These are phyloP conservation scores for Themeda triandra DNA, from an alignment of 176 grass and related monocot genomes.

Conservation along the genomic window DNA sequence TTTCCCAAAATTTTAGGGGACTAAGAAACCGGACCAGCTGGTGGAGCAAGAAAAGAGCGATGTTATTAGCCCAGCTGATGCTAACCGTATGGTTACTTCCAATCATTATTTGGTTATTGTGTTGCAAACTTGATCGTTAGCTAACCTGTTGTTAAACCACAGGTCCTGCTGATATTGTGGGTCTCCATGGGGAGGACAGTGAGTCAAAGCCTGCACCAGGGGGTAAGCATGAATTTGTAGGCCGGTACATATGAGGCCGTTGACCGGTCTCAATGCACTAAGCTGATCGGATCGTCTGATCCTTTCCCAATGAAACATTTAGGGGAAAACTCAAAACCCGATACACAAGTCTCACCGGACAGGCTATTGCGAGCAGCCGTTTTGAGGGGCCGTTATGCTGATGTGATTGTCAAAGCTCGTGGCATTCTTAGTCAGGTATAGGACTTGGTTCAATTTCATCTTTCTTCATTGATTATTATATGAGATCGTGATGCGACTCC, in stretches of 20 bases:
- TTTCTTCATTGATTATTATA: neutral
- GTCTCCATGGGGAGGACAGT: conserved; percentile 48
- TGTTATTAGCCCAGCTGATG: conserved; percentile 63
- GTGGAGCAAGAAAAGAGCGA: conserved; percentile 86
- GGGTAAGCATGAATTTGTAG: conserved; percentile 87
- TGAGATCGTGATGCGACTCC: neutral
- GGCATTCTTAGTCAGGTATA: conserved; percentile 76
- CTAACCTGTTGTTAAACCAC: conserved; percentile 21
- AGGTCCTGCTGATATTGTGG: conserved; percentile 49
- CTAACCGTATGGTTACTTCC: conserved; percentile 33
- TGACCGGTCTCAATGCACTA: conserved; percentile 40
- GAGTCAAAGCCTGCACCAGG: conserved; percentile 59
- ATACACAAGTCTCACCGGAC: conserved; percentile 73
- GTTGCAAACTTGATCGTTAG: neutral
- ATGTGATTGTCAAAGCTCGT: conserved; percentile 86
- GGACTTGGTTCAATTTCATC: neutral
- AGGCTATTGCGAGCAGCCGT: conserved; percentile 78
- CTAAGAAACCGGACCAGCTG: conserved; percentile 38
- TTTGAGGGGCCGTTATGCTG: conserved; percentile 74
- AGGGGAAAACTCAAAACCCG: conserved; percentile 66
- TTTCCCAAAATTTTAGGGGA: conserved; percentile 40
- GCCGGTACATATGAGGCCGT: conserved; percentile 42
- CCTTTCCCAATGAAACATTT: conserved; percentile 64
- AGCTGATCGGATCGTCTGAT: conserved; percentile 55
- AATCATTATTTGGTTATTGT: neutral